Percentiles rank a stretch among this genome's conserved stretches.
These are phyloP conservation scores for Wilcoxina mikolae DNA, from an alignment of 495 filamentous ascomycete genomes.

Conservation along the genomic window DNA sequence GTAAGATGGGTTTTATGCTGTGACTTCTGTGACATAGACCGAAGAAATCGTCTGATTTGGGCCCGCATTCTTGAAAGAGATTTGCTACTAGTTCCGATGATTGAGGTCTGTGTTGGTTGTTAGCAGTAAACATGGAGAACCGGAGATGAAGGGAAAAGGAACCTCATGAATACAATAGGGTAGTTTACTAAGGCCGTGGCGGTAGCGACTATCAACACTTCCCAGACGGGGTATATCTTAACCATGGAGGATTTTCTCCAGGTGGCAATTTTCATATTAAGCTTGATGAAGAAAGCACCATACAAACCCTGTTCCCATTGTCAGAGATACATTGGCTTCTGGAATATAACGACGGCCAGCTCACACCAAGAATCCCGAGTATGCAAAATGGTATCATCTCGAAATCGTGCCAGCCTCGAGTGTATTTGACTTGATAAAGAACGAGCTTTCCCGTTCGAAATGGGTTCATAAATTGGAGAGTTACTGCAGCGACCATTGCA, in stretches of 20 bases:
- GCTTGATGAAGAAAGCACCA: constrained; percentile 83
- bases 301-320: constrained; percentile 48
- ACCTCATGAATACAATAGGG: constrained; percentile 83
- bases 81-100: constrained; percentile 82
- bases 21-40: constrained; percentile 61
- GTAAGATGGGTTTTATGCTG: constrained; percentile 54
- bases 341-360: constrained; percentile 5
- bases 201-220: constrained; percentile 60
- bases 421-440: constrained; percentile 91
- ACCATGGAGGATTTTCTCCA: constrained; percentile 57
- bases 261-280: constrained; percentile 74
- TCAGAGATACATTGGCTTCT: constrained; percentile 2
- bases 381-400: constrained; percentile 80
- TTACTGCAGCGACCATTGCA: constrained; percentile 92
- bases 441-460: constrained; percentile 94
- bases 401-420: constrained; percentile 82
- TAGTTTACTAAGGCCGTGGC: constrained; percentile 83
- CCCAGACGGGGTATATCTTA: constrained; percentile 51
- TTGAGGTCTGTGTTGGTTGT: constrained; percentile 39
- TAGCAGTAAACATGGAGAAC: neutral
- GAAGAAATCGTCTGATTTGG: constrained; percentile 63
- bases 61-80: constrained; percentile 79
- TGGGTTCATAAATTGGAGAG: constrained; percentile 80
- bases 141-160: neutral
- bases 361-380: constrained; percentile 64